Evolutionary conservation across 2,329 filamentous ascomycete species (phyloP).

Genomic region (Ophiocordyceps unilateralis): DNA sequence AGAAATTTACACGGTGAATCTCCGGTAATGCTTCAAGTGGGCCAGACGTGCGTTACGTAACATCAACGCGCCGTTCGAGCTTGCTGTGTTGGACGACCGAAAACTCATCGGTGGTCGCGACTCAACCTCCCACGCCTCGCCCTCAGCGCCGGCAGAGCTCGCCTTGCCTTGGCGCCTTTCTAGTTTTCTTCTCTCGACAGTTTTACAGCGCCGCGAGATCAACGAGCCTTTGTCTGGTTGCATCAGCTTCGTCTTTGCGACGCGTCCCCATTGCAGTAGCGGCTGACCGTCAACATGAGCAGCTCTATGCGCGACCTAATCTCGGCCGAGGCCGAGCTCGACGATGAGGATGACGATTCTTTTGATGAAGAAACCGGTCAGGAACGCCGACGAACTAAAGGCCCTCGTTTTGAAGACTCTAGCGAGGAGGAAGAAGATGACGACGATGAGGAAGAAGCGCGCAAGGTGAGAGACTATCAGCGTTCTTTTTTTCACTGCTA

Average conservation of each 20-base stretch:
- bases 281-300: conserved; percentile 32
- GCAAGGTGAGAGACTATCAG: conserved; percentile 34
- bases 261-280: neutral
- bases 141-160: neutral
- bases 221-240: neutral
- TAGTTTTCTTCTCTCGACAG: neutral
- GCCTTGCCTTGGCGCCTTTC: neutral
- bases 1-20: no score
- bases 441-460: conserved; percentile 72
- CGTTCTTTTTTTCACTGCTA: neutral
- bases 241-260: neutral
- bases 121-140: neutral
- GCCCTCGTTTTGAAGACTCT: conserved; percentile 50
- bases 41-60: neutral
- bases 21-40: no score
- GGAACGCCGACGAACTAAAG: conserved; percentile 24
- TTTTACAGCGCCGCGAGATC: neutral
- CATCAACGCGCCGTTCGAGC: neutral
- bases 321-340: conserved; percentile 68
- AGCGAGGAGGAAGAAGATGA: conserved; percentile 88
- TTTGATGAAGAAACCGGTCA: conserved; percentile 62
- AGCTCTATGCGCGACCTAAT: conserved; percentile 58
- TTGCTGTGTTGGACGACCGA: neutral
- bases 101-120: neutral
- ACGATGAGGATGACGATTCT: conserved; percentile 71